Conservation (phyloP, 805 yeast species). For the Peterozyma toletana region DNA sequence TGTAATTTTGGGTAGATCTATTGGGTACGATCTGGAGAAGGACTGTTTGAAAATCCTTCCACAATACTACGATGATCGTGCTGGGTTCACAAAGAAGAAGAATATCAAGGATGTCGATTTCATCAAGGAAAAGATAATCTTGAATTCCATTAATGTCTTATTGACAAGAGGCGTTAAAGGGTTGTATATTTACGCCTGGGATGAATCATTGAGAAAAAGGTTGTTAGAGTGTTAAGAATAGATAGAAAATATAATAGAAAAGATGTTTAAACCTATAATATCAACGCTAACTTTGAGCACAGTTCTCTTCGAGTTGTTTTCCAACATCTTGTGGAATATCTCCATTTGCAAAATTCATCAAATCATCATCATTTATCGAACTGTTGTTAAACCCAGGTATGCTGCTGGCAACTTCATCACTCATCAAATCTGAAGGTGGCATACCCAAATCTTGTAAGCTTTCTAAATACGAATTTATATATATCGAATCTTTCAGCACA, state of each 20-base stretch:
- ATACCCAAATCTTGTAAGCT: slow-evolving; percentile 69
- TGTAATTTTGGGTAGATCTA: slow-evolving; percentile 34
- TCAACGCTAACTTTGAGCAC: slow-evolving; percentile 30
- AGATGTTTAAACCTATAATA: no score
- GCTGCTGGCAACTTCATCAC: slow-evolving; percentile 30
- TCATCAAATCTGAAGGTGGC: slow-evolving; percentile 69
- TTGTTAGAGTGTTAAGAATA: slow-evolving; percentile 9
- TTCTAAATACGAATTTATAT: slow-evolving; percentile 53
- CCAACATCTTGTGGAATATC: slow-evolving; percentile 48
- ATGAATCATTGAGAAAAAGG: slow-evolving; percentile 27
- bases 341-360: slow-evolving; percentile 35
- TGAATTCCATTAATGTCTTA: slow-evolving; percentile 38
- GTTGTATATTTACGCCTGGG: slow-evolving; percentile 34
- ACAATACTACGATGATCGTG: slow-evolving; percentile 34
- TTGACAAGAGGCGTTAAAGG: slow-evolving; percentile 39
- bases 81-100: slow-evolving; percentile 35
- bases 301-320: slow-evolving; percentile 48
- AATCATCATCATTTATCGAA: slow-evolving; percentile 17
- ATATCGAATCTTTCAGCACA: slow-evolving; percentile 42
- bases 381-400: slow-evolving; percentile 38
- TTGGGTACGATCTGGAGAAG: slow-evolving; percentile 27
- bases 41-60: slow-evolving; percentile 27
- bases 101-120: slow-evolving; percentile 26
- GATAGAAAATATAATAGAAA: no score
- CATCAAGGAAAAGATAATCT: slow-evolving; percentile 31